Evolutionary conservation across 495 filamentous ascomycete genomes (phyloP).

Genomic region (Penicillium tannophilum): DNA sequence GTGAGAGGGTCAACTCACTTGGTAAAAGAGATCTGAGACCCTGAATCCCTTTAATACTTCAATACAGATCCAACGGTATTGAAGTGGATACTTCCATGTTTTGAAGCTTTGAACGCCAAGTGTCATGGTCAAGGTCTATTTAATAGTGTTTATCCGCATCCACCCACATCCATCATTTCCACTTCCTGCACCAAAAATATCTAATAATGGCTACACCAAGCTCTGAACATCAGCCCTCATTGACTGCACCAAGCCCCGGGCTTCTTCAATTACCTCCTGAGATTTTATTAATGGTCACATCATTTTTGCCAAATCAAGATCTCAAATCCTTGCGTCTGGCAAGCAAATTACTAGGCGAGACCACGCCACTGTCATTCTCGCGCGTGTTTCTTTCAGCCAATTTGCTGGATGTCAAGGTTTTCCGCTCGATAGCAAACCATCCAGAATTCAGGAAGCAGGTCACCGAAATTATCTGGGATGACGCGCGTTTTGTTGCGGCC

Average conservation of each 20-base stretch:
- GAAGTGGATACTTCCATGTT: no score
- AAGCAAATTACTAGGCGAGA: slow-evolving; percentile 17
- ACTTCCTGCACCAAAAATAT: slow-evolving; percentile 13
- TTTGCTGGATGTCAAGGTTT: slow-evolving; percentile 27
- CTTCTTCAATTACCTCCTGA: slow-evolving; percentile 4
- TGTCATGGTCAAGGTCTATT: no score
- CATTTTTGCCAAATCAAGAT: slow-evolving; percentile 18
- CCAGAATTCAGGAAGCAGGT: slow-evolving; percentile 20
- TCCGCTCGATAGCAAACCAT: slow-evolving; percentile 30
- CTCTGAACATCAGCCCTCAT: slow-evolving; percentile 13
- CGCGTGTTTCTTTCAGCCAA: slow-evolving; percentile 31
- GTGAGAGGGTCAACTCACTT: no score
- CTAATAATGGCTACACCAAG: slow-evolving; percentile 14
- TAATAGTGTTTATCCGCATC: no score
- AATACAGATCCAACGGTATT: no score
- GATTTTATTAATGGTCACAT: slow-evolving; percentile 10
- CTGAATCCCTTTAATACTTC: no score
- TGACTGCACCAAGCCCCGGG: slow-evolving; percentile 7
- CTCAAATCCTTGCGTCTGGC: slow-evolving; percentile 29
- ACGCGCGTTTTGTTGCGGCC: slow-evolving; percentile 18
- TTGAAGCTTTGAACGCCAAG: no score
- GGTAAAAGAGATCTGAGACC: no score
- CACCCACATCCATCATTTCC: slow-evolving; percentile 8
- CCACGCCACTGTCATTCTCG: slow-evolving; percentile 21
- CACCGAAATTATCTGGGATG: slow-evolving; percentile 36